phyloP scores from a whole-genome alignment of 169 alveolate genomes.

The Theileria luwenshuni region DNA sequence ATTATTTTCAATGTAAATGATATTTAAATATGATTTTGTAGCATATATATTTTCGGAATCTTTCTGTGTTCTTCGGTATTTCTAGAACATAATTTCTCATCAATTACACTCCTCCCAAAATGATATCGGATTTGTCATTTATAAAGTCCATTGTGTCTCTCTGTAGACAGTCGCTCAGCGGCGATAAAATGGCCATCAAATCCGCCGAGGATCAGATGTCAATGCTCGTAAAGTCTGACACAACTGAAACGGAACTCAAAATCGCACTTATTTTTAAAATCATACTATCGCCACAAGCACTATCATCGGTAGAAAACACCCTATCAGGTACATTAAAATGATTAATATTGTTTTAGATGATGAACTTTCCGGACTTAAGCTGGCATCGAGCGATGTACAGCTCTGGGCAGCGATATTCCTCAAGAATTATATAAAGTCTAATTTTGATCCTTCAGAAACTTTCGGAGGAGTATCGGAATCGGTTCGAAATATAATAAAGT shows the following conservation, averaged over 20 bases:
- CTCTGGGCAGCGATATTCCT: slow-evolving; percentile 64
- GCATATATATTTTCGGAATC: not conserved
- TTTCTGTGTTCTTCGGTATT: too few species aligned
- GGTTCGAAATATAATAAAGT: slow-evolving; percentile 26
- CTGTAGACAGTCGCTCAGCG: slow-evolving; percentile 63
- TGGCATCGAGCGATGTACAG: slow-evolving; percentile 49
- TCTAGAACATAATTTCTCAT: not conserved
- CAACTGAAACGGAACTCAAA: slow-evolving; percentile 33
- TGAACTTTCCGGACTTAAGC: slow-evolving; percentile 50
- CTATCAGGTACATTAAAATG: slow-evolving; percentile 22
- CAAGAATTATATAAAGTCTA: slow-evolving; percentile 43
- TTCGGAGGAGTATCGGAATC: slow-evolving; percentile 63
- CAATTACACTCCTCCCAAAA: not conserved
- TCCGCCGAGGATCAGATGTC: slow-evolving; percentile 58
- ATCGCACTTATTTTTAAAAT: slow-evolving; percentile 45
- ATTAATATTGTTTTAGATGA: slow-evolving; percentile 33
- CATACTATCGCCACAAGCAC: slow-evolving; percentile 38
- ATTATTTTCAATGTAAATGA: not conserved
- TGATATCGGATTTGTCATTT: slow-evolving; percentile 49
- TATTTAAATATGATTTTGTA: not conserved
- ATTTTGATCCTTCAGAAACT: slow-evolving; percentile 54
- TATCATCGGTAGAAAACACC: slow-evolving; percentile 13
- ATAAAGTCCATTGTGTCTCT: slow-evolving; percentile 53
- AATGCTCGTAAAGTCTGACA: slow-evolving; percentile 40
- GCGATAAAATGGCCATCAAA: slow-evolving; percentile 39